Conservation (phyloP, 2,329 filamentous ascomycete genomes). For the Fusarium pseudoanthophilum region DNA sequence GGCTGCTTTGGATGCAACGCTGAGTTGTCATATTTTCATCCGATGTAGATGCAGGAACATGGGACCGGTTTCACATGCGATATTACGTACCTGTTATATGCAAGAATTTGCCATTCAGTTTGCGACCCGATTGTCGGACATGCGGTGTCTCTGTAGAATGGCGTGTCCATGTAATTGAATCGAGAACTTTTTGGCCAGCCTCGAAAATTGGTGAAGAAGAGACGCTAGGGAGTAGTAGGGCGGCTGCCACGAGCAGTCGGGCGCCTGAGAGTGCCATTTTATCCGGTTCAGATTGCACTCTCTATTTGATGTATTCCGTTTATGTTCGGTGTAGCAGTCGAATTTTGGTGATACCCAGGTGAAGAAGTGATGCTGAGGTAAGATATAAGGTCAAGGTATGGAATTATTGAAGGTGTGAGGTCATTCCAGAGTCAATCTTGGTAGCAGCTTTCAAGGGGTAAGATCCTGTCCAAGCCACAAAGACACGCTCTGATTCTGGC, state of each 20-base stretch:
- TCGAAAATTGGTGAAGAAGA: constrained; percentile 40
- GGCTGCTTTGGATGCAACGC: constrained; percentile 1
- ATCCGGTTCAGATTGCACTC: neutral
- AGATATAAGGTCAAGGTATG: neutral
- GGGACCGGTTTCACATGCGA: neutral
- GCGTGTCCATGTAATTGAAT: constrained; percentile 18
- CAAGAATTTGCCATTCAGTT: constrained; percentile 79
- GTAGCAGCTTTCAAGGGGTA: constrained; percentile 13
- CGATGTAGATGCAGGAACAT: constrained; percentile 19
- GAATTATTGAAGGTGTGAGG: constrained; percentile 26
- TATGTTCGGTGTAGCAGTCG: neutral
- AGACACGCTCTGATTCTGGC: constrained; percentile 4
- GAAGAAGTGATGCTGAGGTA: constrained; percentile 1
- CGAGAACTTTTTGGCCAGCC: constrained; percentile 34
- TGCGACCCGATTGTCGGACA: constrained; percentile 49
- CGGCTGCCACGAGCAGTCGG: constrained; percentile 46
- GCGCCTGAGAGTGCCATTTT: constrained; percentile 43
- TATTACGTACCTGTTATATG: constrained; percentile 81
- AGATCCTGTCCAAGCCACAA: constrained; percentile 11
- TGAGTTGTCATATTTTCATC: constrained; percentile 11
- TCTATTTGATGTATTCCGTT: neutral
- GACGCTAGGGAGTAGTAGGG: constrained; percentile 38
- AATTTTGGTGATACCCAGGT: constrained; percentile 5
- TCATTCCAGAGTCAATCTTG: constrained; percentile 26
- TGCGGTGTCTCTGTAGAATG: constrained; percentile 24